Percentiles rank a stretch among this genome's conserved stretches.
These are phyloP conservation scores for Kondoa subrosea DNA, from an alignment of 768 basidiomycete species.

Conservation along the genomic window DNA sequence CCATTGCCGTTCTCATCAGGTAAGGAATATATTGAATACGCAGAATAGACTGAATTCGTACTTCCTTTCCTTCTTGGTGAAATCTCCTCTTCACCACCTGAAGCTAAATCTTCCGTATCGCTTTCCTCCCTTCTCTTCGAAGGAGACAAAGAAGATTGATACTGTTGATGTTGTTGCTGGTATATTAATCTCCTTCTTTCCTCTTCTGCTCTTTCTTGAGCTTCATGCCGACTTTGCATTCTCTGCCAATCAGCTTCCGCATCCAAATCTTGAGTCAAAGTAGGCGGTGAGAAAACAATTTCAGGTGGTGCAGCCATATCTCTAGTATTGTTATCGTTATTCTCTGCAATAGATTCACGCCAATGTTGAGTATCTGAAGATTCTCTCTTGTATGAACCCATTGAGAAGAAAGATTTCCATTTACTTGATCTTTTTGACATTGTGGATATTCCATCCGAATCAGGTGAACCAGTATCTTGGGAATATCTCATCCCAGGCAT, in stretches of 20 bases:
- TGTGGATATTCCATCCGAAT: background rate
- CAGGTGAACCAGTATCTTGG: no score
- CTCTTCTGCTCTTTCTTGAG: background rate
- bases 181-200: background rate
- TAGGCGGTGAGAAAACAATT: background rate
- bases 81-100: background rate
- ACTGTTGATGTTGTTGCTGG: background rate
- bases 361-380: background rate
- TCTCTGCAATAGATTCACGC: background rate
- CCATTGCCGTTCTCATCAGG: background rate
- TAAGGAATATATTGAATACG: conserved; percentile 19
- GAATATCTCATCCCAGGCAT: background rate
- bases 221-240: background rate
- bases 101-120: background rate
- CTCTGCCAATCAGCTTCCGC: background rate
- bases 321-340: background rate
- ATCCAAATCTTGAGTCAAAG: background rate
- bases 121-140: background rate
- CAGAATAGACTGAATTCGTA: conserved; percentile 11
- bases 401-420: background rate
- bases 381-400: background rate
- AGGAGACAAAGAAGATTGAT: background rate
- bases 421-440: background rate
- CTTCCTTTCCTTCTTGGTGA: background rate
- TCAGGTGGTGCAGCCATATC: background rate